Base-by-base conservation (phyloP, 1,139 yeast species). In the Diutina sp. region DNA sequence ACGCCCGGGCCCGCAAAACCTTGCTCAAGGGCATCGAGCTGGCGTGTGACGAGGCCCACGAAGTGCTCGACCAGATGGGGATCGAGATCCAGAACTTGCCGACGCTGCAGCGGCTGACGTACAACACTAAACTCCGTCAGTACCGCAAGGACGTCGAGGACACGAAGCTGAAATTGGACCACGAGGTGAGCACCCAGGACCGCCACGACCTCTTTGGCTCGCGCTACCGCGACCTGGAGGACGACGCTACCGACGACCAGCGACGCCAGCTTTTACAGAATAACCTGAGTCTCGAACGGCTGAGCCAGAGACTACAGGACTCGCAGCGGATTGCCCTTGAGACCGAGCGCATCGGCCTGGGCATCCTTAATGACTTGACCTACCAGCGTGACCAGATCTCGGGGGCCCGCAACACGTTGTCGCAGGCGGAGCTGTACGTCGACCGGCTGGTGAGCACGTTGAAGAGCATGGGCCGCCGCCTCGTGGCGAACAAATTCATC, bases 401-500 rank as follows among this genome's bases (percentile, higher is more conserved):
- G 55, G 90, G 91, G 62, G 83, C 97, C 16, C 80, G 98, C 67
- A 84, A 84, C 63, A 89, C 96, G 0, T 75, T 95, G 56, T 79
- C 82, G 70, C 95, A 90, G 60, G 98, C 99, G 0, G 98, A 95
- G 66, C 83, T 87, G 1, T 90, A 91, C 65, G 96, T 95, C 56
- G 99, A 93, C 69, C 85, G 87, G 67, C 85, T 95, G 57, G 81
- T 95, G 59, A 82, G 87, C 59, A 95, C 99, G 0, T 74, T 95
- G 65, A 85, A 90, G 65, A 80, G 90, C 28, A 95, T 95, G 99
- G 87, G 97, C 38, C 79, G 98, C 69, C 75, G 99, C 65, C 79
- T 93, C 77, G 91, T 95, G n/a, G 95, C 98, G 4, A 95, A 95
- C 71, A 87, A 90, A 69, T 79, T 91, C 63, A 89, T 95, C 60